These are phyloP conservation scores for Talaromyces verruculosus DNA, from an alignment of 2,329 filamentous ascomycete species.

Conservation along the genomic window DNA sequence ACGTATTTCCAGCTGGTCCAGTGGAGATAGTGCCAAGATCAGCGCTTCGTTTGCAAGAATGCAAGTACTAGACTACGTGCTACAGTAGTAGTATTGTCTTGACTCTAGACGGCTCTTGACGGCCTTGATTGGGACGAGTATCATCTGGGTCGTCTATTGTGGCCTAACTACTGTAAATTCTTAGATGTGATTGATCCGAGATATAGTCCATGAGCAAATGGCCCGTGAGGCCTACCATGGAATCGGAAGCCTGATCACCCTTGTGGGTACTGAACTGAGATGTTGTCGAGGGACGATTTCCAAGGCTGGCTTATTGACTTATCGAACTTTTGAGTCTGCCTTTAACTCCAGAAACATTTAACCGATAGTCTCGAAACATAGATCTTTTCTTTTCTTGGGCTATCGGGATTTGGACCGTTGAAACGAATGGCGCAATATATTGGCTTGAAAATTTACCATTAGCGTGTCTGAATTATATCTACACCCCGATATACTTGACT, in stretches of 20 bases:
- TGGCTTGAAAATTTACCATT: too few relatives aligned
- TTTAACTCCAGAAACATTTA: background rate
- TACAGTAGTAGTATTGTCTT: background rate
- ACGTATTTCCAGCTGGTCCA: background rate
- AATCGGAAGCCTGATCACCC: background rate
- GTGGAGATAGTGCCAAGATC: background rate
- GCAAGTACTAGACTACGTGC: background rate
- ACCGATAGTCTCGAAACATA: background rate
- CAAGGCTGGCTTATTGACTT: background rate
- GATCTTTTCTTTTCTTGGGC: background rate
- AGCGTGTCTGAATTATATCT: too few relatives aligned
- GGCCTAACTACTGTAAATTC: background rate
- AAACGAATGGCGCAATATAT: background rate
- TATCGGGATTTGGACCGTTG: background rate
- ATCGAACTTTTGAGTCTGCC: background rate
- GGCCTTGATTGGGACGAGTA: background rate
- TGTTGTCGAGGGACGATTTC: background rate
- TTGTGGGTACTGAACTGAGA: background rate
- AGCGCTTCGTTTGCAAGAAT: background rate
- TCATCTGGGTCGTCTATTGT: background rate
- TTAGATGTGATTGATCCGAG: background rate
- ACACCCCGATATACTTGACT: background rate
- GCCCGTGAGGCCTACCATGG: background rate
- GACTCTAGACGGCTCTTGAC: background rate
- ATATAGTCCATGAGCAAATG: background rate